A percentile compares a stretch with the other conserved stretches of the same genome.
phyloP scores from a whole-genome alignment of 768 basidiomycete species.

The Amyloporia xantha region DNA sequence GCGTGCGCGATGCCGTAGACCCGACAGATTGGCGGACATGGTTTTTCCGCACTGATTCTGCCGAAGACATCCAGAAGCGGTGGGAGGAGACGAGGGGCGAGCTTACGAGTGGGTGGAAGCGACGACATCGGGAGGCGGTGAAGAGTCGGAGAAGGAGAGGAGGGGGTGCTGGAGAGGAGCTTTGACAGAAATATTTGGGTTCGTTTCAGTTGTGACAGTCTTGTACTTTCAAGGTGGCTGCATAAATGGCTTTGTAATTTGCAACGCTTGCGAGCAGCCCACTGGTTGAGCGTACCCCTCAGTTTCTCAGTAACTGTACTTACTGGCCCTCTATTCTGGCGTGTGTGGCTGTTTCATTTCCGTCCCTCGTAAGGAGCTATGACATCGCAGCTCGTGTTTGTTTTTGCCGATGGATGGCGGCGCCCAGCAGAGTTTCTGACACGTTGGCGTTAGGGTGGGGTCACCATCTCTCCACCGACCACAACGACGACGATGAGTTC shows the following conservation, averaged over 20 bases:
- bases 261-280: too few relatives aligned
- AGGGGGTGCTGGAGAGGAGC: slow-evolving; percentile 33
- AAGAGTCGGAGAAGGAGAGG: slow-evolving; percentile 53
- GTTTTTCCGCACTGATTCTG: slow-evolving; percentile 45
- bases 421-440: neutral
- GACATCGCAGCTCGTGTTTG: too few relatives aligned
- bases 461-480: neutral
- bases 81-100: slow-evolving; percentile 70
- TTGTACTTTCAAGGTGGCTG: too few relatives aligned
- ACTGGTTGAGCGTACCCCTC: too few relatives aligned
- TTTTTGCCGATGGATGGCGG: too few relatives aligned
- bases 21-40: slow-evolving; percentile 40
- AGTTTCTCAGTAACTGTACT: too few relatives aligned
- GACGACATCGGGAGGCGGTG: slow-evolving; percentile 65
- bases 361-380: too few relatives aligned
- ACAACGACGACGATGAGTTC: slow-evolving; percentile 12
- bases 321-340: too few relatives aligned
- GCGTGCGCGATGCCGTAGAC: slow-evolving; percentile 40
- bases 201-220: too few relatives aligned
- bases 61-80: slow-evolving; percentile 53
- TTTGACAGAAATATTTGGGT: too few relatives aligned
- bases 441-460: neutral
- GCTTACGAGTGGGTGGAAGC: slow-evolving; percentile 74
- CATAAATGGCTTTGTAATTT: too few relatives aligned
- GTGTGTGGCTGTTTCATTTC: too few relatives aligned